Conservation (phyloP, 2,329 filamentous ascomycete genomes). For the Penicillium sp. region DNA sequence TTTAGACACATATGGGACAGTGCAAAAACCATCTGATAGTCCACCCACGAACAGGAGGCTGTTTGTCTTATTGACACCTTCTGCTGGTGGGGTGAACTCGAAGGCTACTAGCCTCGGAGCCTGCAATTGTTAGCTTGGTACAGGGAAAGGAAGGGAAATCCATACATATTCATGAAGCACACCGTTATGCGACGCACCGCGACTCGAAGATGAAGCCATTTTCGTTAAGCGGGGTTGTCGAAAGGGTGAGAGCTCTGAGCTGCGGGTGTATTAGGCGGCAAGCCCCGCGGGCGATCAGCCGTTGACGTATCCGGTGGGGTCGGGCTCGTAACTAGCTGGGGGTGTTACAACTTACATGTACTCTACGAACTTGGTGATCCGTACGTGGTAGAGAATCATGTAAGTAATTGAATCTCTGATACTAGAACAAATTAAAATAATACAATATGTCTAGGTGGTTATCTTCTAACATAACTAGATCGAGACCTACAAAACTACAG, state of each 20-base stretch:
- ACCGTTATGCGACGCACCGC: constrained; percentile 26
- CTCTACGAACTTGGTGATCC: too few species aligned
- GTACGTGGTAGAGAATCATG: too few species aligned
- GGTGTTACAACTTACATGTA: too few species aligned
- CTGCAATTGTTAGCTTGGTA: constrained; percentile 22
- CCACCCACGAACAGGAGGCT: constrained; percentile 59
- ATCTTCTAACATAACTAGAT: too few species aligned
- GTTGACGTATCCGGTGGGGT: constrained; percentile 11
- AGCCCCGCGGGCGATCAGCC: constrained; percentile 3
- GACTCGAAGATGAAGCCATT: constrained; percentile 16
- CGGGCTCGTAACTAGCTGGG: too few species aligned
- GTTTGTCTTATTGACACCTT: constrained; percentile 37
- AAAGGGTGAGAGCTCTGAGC: neutral
- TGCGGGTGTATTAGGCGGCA: too few species aligned
- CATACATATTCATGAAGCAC: constrained; percentile 40
- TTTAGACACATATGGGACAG: constrained; percentile 51
- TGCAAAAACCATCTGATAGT: constrained; percentile 55
- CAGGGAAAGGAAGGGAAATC: neutral
- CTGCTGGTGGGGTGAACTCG: constrained; percentile 34
- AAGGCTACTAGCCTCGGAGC: constrained; percentile 41
- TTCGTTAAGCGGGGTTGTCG: neutral
- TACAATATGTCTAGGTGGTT: too few species aligned
- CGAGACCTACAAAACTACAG: too few species aligned
- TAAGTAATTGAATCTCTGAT: too few species aligned
- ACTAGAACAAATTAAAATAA: too few species aligned